Percentiles rank a stretch among this genome's conserved stretches.
Conservation (phyloP, 2,329 filamentous ascomycete species). For the Chaetomiaceae sp. region DNA sequence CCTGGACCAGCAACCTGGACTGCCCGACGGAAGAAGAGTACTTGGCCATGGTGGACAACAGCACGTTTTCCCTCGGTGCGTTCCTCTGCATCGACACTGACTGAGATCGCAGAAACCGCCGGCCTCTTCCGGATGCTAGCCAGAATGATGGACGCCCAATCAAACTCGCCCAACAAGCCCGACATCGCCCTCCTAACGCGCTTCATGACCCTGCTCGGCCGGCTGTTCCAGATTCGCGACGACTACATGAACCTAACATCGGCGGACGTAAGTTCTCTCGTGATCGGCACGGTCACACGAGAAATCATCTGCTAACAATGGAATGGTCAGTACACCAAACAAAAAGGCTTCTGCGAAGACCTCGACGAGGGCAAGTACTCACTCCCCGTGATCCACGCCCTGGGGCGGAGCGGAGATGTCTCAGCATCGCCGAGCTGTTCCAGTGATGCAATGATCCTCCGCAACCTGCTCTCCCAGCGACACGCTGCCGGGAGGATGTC, state of each 20-base stretch:
- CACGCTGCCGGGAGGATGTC: background rate
- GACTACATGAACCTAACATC: constrained; percentile 33
- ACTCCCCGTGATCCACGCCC: constrained; percentile 29
- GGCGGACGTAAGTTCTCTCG: constrained; percentile 14
- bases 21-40: constrained; percentile 29
- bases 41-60: constrained; percentile 28
- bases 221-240: constrained; percentile 34
- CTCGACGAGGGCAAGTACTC: constrained; percentile 41
- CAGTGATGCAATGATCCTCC: background rate
- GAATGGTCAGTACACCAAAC: constrained; percentile 29
- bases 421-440: fast-evolving
- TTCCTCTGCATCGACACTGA: no score
- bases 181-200: background rate
- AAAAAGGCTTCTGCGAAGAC: constrained; percentile 41
- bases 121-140: constrained; percentile 18
- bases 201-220: constrained; percentile 24
- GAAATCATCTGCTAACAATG: background rate
- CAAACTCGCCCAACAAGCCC: background rate
- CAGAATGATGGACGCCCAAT: constrained; percentile 10
- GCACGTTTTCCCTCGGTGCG: background rate
- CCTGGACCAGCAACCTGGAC: constrained; percentile 24
- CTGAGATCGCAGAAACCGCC: background rate
- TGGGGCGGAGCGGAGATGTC: background rate
- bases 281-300: background rate
- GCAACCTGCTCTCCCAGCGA: constrained; percentile 14